Evolutionary conservation across 2,329 filamentous ascomycete genomes (phyloP).

Genomic region (Plectosphaerella sp.): DNA sequence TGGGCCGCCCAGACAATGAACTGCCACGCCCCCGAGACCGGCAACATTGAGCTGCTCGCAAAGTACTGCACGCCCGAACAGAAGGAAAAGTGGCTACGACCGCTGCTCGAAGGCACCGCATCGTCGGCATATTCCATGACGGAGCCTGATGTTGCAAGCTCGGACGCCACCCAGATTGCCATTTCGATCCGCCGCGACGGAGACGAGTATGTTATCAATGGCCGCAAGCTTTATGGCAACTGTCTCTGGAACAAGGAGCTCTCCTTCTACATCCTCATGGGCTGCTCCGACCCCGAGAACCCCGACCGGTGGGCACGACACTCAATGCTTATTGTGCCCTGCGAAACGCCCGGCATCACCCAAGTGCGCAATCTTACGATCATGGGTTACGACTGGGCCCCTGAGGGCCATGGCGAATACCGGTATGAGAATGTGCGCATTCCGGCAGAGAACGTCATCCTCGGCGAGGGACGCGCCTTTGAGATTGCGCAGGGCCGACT

Average conservation of each 20-base stretch:
- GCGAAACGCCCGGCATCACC: slow-evolving; percentile 77
- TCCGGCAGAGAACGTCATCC: slow-evolving; percentile 77
- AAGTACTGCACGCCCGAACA: slow-evolving; percentile 85
- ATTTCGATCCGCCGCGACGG: slow-evolving; percentile 79
- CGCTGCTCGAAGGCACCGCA: slow-evolving; percentile 78
- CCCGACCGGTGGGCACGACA: slow-evolving; percentile 80
- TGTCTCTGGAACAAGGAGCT: slow-evolving; percentile 13
- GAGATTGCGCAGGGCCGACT: slow-evolving; percentile 98
- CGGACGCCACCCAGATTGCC: slow-evolving; percentile 89
- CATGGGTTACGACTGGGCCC: slow-evolving; percentile 94
- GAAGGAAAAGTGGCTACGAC: slow-evolving; percentile 78
- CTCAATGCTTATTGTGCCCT: slow-evolving; percentile 85
- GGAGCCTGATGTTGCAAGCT: slow-evolving; percentile 81
- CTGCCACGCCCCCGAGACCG: slow-evolving; percentile 86
- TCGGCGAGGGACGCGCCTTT: slow-evolving; percentile 90
- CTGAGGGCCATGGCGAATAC: slow-evolving; percentile 93
- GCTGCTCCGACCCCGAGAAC: slow-evolving; percentile 77
- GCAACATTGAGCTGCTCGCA: slow-evolving; percentile 92
- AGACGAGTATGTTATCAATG: slow-evolving; percentile 86
- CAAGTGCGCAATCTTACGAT: slow-evolving; percentile 90
- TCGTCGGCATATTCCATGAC: slow-evolving; percentile 92
- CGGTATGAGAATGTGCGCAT: slow-evolving; percentile 86
- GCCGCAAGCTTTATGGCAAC: slow-evolving; percentile 36
- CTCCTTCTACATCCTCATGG: slow-evolving; percentile 93
- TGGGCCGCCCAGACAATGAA: slow-evolving; percentile 77